Evolutionary conservation across 257 asterid species (phyloP).

Genomic region (Henckelia pumila): DNA sequence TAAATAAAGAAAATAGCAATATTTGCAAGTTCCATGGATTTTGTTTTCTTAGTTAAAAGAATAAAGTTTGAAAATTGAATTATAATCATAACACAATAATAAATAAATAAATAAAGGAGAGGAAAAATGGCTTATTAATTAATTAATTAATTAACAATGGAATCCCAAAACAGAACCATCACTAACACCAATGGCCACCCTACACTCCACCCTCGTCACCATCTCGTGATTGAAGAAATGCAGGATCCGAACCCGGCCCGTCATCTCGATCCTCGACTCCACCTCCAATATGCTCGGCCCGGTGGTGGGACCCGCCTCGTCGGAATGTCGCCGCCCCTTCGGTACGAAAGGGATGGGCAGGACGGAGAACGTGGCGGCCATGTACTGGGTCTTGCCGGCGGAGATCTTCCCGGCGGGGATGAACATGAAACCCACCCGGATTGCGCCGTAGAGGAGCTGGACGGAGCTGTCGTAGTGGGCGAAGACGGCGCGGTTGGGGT

Average conservation of each 20-base stretch:
- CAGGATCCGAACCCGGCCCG: conserved; percentile 78
- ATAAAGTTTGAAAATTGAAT: no score
- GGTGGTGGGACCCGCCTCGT: conserved; percentile 43
- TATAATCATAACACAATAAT: no score
- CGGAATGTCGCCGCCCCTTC: no score
- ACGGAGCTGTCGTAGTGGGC: conserved; percentile 85
- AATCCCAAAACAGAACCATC: conserved; percentile 86
- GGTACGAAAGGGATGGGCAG: conserved; percentile 52
- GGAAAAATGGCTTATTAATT: no score
- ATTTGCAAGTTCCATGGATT: no score
- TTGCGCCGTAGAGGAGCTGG: conserved; percentile 64
- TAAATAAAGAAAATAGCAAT: no score
- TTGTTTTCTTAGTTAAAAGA: no score
- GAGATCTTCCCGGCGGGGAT: conserved; percentile 82
- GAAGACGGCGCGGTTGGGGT: conserved; percentile 78
- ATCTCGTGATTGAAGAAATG: conserved; percentile 66
- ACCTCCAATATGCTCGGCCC: conserved; percentile 64
- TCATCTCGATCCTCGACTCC: conserved; percentile 71
- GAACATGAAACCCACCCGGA: conserved; percentile 81
- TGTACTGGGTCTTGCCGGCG: conserved; percentile 62
- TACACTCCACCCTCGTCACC: conserved; percentile 63
- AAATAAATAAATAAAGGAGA: no score
- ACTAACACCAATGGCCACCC: conserved; percentile 51
- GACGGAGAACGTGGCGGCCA: conserved; percentile 81
- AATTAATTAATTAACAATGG: conserved; percentile 60